Evolutionary conservation across 495 filamentous ascomycete genomes (phyloP).

Genomic region (Aspergillus campestris): DNA sequence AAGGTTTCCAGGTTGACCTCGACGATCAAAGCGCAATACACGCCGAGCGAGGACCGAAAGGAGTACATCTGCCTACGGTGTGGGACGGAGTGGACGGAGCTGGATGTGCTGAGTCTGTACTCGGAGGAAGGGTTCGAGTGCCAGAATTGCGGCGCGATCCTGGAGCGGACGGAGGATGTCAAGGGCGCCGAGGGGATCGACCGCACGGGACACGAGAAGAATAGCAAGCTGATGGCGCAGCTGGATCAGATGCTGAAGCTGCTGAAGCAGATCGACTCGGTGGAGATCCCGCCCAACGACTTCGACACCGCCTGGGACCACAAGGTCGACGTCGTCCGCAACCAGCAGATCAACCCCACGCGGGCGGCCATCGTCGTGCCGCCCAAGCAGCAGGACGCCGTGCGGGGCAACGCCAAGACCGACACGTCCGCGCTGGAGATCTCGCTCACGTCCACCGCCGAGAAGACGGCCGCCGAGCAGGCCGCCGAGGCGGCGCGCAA

Average conservation of each 20-base stretch:
- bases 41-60: constrained; percentile 75
- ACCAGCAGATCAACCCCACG: constrained; percentile 46
- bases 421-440: constrained; percentile 68
- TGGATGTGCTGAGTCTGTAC: constrained; percentile 73
- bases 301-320: constrained; percentile 68
- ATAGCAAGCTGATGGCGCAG: constrained; percentile 78
- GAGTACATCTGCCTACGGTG: constrained; percentile 83
- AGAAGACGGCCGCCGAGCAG: constrained; percentile 66
- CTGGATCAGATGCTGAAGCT: constrained; percentile 76
- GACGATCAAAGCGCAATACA: constrained; percentile 71
- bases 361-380: constrained; percentile 37
- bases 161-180: constrained; percentile 57
- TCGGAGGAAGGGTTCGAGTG: constrained; percentile 65
- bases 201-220: constrained; percentile 71
- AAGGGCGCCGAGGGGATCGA: constrained; percentile 49
- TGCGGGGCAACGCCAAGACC: constrained; percentile 59
- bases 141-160: constrained; percentile 63
- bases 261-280: constrained; percentile 75
- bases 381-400: constrained; percentile 51
- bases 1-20: constrained; percentile 77
- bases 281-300: constrained; percentile 74
- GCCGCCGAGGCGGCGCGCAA: constrained; percentile 64
- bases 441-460: constrained; percentile 62
- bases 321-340: constrained; percentile 41
- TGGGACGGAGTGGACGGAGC: constrained; percentile 68